phyloP scores from a whole-genome alignment of 331 rosid genomes.

The Saraca asoca region DNA sequence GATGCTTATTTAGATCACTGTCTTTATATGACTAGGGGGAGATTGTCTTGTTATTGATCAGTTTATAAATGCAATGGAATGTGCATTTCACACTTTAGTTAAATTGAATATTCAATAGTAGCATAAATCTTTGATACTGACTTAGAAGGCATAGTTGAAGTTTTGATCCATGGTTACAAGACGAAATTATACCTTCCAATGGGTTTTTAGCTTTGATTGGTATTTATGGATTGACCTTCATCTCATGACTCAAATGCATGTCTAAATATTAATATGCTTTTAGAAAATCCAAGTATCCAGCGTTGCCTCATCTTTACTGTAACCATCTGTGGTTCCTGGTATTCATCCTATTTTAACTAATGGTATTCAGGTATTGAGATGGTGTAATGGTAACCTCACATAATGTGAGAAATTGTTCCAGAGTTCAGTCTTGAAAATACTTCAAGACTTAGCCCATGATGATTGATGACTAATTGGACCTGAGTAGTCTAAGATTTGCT shows the following conservation, averaged over 20 bases:
- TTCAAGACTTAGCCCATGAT: neutral
- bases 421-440: neutral
- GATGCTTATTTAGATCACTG: neutral
- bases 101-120: neutral
- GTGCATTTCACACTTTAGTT: neutral
- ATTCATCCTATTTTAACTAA: conserved; percentile 9
- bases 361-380: conserved; percentile 10
- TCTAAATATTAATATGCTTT: neutral
- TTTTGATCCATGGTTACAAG: conserved; percentile 6
- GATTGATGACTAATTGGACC: neutral
- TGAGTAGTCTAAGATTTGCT: conserved; percentile 12
- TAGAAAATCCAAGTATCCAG: neutral
- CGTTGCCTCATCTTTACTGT: neutral
- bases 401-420: conserved; percentile 15
- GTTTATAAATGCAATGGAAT: neutral
- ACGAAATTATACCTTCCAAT: neutral
- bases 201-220: neutral
- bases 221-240: conserved; percentile 13
- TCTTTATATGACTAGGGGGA: neutral
- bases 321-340: neutral
- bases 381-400: neutral
- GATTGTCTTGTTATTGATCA: neutral
- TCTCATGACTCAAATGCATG: conserved; percentile 17
- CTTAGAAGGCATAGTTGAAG: neutral
- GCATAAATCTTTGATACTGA: conserved; percentile 9